Conservation (phyloP, 1,284 basidiomycete species). For the Leucoagaricus sp. region DNA sequence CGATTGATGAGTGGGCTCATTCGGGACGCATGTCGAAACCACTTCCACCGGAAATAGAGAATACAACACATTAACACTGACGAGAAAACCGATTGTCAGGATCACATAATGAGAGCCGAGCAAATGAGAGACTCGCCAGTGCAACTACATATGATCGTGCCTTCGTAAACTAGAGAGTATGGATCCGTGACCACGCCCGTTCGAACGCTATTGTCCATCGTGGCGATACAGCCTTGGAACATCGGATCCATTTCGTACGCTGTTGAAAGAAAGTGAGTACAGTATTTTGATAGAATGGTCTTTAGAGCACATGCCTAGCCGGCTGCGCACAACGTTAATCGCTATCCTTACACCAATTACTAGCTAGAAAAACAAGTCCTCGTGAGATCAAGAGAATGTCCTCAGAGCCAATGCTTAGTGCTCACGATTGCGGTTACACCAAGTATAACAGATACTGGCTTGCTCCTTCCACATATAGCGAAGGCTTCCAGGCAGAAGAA, state of each 20-base stretch:
- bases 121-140: background rate
- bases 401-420: background rate
- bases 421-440: background rate
- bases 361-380: no score
- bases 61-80: background rate
- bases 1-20: background rate
- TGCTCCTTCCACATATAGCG: background rate
- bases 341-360: background rate
- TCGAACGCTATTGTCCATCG: background rate
- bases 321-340: background rate
- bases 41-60: background rate
- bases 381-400: background rate
- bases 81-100: background rate
- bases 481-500: conserved; percentile 1
- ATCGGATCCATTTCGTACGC: background rate
- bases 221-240: background rate
- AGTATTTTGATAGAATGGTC: background rate
- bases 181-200: background rate
- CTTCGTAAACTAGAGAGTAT: background rate
- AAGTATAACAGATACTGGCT: background rate
- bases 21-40: background rate
- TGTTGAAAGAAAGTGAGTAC: background rate
- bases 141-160: background rate
- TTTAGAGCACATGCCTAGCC: no score
- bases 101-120: background rate